Base-by-base conservation (phyloP, 345 rosid species). In the Brassica incana region DNA sequence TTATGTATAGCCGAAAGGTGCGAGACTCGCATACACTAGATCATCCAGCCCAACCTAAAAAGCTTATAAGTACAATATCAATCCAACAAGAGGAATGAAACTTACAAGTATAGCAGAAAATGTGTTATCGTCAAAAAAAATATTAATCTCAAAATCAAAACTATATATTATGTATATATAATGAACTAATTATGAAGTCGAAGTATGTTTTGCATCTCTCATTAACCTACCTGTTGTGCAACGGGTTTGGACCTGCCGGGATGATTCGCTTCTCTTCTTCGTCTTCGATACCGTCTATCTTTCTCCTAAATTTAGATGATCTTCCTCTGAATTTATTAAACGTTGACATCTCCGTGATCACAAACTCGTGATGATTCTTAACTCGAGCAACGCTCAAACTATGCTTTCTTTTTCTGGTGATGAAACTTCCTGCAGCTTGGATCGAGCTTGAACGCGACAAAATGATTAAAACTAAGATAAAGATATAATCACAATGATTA, bases 241-340 rank as follows among this genome's bases (percentile, higher is more conserved):
- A 69, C 25, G 83, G 79, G 69, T 80, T 80, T 63, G 79, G 79
- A 75, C 83, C 79, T 14, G 76, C 9, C 27, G 83, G 83, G 4
- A 80, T 74, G 5, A 30, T 6, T 75, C 83, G 75, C 29, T 80
- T 80, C 79, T 80, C 82, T 67, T 45, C 78, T 20, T 59, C 78
- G 14, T 59, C 63, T 5, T 18, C 38, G n/a, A 69, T 5, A 18
- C 36, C 67, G 7, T 79, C 74, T 14, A 30, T 72, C 25, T 65
- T 72, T 72, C 67, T 65, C 72, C 66, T 7, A 65, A 36, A 23
- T 18, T 20, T 66, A 0, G 69, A 23, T 14, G 81, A 54, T 65
- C 72, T 29, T 65, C 77, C 8, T 56, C 27, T 72, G 3, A 65
- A 29, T 30, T 56, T 72, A 29, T 40, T 38, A 56, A 72, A 72